Evolutionary conservation across 2,329 filamentous ascomycete genomes (phyloP).

Genomic region (Mycosphaerella sp.): DNA sequence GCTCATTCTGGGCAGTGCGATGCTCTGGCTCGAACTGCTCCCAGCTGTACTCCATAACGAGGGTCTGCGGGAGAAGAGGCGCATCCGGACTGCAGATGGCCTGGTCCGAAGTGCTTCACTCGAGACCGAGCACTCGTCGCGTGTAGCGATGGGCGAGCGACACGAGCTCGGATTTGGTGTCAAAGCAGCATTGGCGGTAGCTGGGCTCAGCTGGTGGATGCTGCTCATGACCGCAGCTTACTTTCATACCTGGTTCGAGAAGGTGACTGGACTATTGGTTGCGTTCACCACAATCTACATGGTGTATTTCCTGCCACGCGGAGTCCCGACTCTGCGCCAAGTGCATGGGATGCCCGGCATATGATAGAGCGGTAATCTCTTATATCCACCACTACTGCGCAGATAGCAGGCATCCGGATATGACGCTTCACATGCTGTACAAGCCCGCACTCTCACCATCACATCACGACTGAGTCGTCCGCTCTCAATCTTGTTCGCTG

Average conservation of each 20-base stretch:
- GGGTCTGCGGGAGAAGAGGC: constrained; percentile 54
- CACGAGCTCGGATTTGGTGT: constrained; percentile 43
- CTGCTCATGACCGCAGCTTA: constrained; percentile 96
- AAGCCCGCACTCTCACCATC: too few species aligned
- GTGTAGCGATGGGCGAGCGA: constrained; percentile 33
- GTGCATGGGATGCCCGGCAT: constrained; percentile 45
- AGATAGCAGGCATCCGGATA: too few species aligned
- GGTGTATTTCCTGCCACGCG: constrained; percentile 46
- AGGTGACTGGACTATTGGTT: constrained; percentile 53
- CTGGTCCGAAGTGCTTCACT: constrained; percentile 47
- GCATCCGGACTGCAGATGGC: constrained; percentile 61
- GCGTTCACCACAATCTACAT: constrained; percentile 42
- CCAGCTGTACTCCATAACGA: constrained; percentile 48
- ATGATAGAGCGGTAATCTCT: constrained; percentile 11
- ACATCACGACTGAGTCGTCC: too few species aligned
- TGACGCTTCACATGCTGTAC: too few species aligned
- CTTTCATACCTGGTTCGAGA: constrained; percentile 99
- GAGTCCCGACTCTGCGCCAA: constrained; percentile 38
- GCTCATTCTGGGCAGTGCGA: constrained; percentile 74
- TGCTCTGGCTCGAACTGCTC: constrained; percentile 76
- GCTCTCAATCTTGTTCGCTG: too few species aligned
- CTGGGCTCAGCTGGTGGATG: constrained; percentile 83
- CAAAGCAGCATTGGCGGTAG: constrained; percentile 52
- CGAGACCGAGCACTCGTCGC: constrained; percentile 37
- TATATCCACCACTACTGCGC: too few species aligned